A percentile compares a stretch with the other conserved stretches of the same genome.
Evolutionary conservation across 805 yeast genomes (phyloP).

Genomic region (Grigorovia jiainica): DNA sequence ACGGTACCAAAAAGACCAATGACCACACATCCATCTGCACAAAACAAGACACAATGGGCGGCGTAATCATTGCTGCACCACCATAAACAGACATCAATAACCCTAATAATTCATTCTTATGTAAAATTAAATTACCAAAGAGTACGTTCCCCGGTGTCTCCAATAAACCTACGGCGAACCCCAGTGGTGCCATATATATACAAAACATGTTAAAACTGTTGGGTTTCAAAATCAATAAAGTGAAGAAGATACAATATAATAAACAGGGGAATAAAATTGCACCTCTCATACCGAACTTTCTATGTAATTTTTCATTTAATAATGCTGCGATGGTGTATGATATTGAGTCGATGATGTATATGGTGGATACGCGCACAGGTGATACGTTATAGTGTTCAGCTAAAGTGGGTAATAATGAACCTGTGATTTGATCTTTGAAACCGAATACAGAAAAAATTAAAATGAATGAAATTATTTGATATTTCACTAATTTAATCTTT

Average conservation of each 20-base stretch:
- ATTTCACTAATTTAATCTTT: constrained; percentile 17
- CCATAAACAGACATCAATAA: constrained; percentile 63
- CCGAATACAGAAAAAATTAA: constrained; percentile 26
- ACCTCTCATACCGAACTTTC: constrained; percentile 22
- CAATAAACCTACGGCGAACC: constrained; percentile 27
- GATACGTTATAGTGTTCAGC: constrained; percentile 20
- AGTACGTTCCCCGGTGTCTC: constrained; percentile 28
- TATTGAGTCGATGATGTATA: constrained; percentile 23
- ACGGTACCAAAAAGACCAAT: constrained; percentile 24
- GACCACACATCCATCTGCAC: constrained; percentile 25
- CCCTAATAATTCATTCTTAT: constrained; percentile 52
- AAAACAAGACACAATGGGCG: constrained; percentile 47
- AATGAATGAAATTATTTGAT: constrained; percentile 22
- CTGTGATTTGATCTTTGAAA: constrained; percentile 27
- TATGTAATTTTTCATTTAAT: constrained; percentile 22
- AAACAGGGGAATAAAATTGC: constrained; percentile 17
- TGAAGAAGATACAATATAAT: constrained; percentile 13
- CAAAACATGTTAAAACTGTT: constrained; percentile 15
- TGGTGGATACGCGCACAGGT: constrained; percentile 19
- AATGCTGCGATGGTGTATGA: constrained; percentile 26
- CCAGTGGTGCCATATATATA: constrained; percentile 24
- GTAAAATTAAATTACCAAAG: constrained; percentile 28
- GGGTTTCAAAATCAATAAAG: constrained; percentile 17
- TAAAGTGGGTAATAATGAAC: constrained; percentile 28
- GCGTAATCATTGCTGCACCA: constrained; percentile 60